Evolutionary conservation across 805 yeast genomes (phyloP), one percentile per base, ranked within the genome.

Genomic region (Zygosaccharomyces rouxii): DNA sequence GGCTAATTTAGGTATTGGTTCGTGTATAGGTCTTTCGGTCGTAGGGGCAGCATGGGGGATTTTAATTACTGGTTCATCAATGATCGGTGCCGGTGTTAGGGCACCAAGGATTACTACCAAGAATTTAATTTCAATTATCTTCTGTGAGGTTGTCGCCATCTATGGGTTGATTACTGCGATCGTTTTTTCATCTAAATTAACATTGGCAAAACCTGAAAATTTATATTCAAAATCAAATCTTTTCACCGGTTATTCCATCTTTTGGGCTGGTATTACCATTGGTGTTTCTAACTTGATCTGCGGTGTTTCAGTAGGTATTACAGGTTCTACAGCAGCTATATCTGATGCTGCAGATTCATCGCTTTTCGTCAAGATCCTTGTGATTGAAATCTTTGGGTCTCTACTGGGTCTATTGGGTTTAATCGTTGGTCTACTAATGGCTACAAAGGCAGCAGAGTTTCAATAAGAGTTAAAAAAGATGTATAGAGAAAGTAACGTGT

Each of bases 1-100:
- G 98, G 98, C 97, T 25, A 79, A 80, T 54, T 69, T 89, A 54
- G 99, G 99, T 47, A 89, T 94, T 54, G 84, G 86, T 13, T 71
- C 82, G 44, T 92, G 99, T 71, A 89, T 95, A 58, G 98, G 98
- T 11, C 77, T 94, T 51, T 84, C 95, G 42, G 97, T 94, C 13
- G 84, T 90, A 37, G 99, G 99, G 35, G 99, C 99, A 13, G 98
- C 98, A 4, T 94, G 99, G 99, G 99, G 99, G 55, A 94, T 94
- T 57, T 94, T 92, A 68, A 79, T 94, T 53, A 92, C 98, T 2
- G 99, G 99, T 35, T 77, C 97, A 0, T 82, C 97, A 25, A 87
- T 94, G 58, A 72, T 94, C 53, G 99, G 99, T 59, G 99, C 99
- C 2, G 99, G 99, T 74, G 97, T 94, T 51, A 87, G 87, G 69